Evolutionary conservation across 345 rosid genomes (phyloP).

Genomic region (Eucalyptus pauciflora): DNA sequence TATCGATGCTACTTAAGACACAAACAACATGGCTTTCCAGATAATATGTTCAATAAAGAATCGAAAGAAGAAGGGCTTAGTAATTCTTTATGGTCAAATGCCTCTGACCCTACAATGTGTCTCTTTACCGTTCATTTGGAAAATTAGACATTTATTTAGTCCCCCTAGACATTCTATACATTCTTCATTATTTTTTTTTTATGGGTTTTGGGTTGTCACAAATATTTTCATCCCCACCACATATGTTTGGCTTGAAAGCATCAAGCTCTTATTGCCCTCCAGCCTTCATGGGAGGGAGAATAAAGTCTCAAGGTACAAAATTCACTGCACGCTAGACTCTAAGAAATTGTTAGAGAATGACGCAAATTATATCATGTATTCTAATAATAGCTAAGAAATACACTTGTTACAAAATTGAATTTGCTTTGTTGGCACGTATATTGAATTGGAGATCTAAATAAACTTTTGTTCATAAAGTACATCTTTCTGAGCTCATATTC

Average conservation of each 20-base stretch:
- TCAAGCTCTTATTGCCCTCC: not conserved
- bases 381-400: not conserved
- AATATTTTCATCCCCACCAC: not conserved
- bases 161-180: not conserved
- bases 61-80: not conserved
- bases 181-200: not conserved
- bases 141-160: not conserved
- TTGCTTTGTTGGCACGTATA: too few species aligned
- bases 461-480: too few species aligned
- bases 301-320: not conserved
- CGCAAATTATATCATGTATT: not conserved
- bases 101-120: not conserved
- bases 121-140: not conserved
- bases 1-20: not conserved
- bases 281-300: not conserved
- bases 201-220: not conserved
- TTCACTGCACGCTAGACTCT: not conserved
- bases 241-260: not conserved
- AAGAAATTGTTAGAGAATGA: not conserved
- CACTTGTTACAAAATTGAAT: not conserved
- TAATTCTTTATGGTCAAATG: too few species aligned
- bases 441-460: too few species aligned
- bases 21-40: not conserved
- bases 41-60: not conserved
- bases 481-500: too few species aligned